Percentiles rank a stretch among this genome's conserved stretches.
These are phyloP conservation scores for Starmera dryadoides DNA, from an alignment of 805 yeast genomes.

Conservation along the genomic window DNA sequence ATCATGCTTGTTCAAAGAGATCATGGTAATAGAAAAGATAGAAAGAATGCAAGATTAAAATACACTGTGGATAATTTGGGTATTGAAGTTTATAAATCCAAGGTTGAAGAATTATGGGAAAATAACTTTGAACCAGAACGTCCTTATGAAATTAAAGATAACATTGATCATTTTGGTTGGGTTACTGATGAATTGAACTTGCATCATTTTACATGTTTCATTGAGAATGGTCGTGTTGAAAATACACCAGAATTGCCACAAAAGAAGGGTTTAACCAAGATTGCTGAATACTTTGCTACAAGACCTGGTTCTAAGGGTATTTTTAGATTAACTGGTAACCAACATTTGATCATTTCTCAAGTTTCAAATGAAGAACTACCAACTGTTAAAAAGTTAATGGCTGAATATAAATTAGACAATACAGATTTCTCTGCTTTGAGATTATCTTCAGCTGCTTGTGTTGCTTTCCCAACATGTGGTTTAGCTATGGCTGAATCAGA, in stretches of 20 bases:
- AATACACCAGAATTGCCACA: conserved; percentile 87
- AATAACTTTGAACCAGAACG: conserved; percentile 62
- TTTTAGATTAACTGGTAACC: conserved; percentile 93
- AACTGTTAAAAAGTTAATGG: conserved; percentile 54
- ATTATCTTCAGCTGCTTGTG: conserved; percentile 92
- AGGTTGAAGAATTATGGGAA: conserved; percentile 82
- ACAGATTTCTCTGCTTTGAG: conserved; percentile 77
- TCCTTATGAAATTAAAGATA: conserved; percentile 74
- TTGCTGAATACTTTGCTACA: conserved; percentile 59
- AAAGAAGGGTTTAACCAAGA: conserved; percentile 74
- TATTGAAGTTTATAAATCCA: conserved; percentile 70
- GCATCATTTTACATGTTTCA: conserved; percentile 88
- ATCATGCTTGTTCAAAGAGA: conserved; percentile 93
- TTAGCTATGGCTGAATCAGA: conserved; percentile 98
- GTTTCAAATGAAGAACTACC: conserved; percentile 63
- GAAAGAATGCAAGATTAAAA: conserved; percentile 97
- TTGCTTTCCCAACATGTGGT: conserved; percentile 98
- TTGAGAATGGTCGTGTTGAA: conserved; percentile 95
- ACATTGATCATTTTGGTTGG: conserved; percentile 94
- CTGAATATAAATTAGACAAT: conserved; percentile 76
- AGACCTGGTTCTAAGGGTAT: conserved; percentile 57
- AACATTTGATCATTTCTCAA: conserved; percentile 75
- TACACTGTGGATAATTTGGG: conserved; percentile 93
- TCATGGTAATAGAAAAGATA: conserved; percentile 87
- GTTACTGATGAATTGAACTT: conserved; percentile 73